Base-by-base conservation (phyloP, 2,329 filamentous ascomycete genomes). In the Aureobasidium namibiae region DNA sequence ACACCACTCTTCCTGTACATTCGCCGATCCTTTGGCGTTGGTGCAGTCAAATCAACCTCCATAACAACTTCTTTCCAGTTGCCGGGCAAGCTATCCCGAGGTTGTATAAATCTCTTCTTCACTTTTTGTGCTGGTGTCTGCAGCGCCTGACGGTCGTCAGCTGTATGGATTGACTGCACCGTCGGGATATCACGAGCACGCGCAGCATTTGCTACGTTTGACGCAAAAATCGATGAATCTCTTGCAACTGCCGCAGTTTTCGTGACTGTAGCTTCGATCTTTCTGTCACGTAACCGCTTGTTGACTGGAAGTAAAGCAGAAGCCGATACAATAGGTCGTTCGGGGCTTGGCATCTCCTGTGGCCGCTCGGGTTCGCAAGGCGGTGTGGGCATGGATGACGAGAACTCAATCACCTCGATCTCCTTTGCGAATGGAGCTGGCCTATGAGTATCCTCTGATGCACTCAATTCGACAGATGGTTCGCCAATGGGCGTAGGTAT, bases 1-100 rank as follows among this genome's bases (percentile, higher is more conserved):
- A 73, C 68, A 4, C 65, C 69, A 63, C 70, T 72, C 54, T 66
- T 65, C 56, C 70, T 63, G 64, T 67, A 72, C 16, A 53, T 64
- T 14, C 60, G 63, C n/a, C 61, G 34, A 39, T 49, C 52, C 13
- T 41, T 52, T 11, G 58, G 49, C 23, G 60, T 50, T 14, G 23
- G 18, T 52, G 18, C 52, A 29, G 24, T 54, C 8, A 61, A 38
- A 45, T 68, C 66, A 7, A 64, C 61, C 38, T 68, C 68, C 14
- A 56, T n/a, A 26, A 67, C 68, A 4, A 68, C 64, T 33, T 68
- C 65, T 39, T 68, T 70, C 68, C 68, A 73, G 0, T 65, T 62
- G 9, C 71, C 71, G 8, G 67, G 65, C 1, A 73, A 62, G 39
- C 65, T 67, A 16, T 67, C 65, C 7, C 70, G 67, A 4, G 71